Conservation (phyloP, 306 rosid species). For the Sphenostylis stenocarpa region DNA sequence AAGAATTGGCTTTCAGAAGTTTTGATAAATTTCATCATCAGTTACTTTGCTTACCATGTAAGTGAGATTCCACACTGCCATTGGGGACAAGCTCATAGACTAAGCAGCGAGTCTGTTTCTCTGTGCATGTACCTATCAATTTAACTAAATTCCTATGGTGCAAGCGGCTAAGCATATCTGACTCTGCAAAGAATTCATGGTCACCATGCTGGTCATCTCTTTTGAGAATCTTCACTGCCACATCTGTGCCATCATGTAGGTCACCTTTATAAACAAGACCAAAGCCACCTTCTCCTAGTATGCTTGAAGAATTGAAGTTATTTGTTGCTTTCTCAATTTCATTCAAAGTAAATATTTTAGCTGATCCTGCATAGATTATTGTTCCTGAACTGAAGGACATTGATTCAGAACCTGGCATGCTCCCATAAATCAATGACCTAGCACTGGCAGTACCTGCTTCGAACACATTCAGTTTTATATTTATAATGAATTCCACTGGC, state of each 20-base stretch:
- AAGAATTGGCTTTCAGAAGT: neutral
- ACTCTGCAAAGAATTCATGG: slow-evolving; percentile 84
- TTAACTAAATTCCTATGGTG: slow-evolving; percentile 90
- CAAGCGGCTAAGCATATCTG: slow-evolving; percentile 85
- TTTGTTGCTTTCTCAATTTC: slow-evolving; percentile 78
- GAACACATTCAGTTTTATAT: slow-evolving; percentile 20
- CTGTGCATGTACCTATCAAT: slow-evolving; percentile 76
- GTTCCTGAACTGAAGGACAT: slow-evolving; percentile 48
- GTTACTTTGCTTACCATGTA: slow-evolving; percentile 62
- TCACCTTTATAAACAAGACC: slow-evolving; percentile 75
- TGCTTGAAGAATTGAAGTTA: slow-evolving; percentile 65
- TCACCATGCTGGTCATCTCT: slow-evolving; percentile 70
- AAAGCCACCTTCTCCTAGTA: slow-evolving; percentile 95
- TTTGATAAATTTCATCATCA: neutral
- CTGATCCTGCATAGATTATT: slow-evolving; percentile 62
- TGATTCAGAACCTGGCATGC: slow-evolving; percentile 54
- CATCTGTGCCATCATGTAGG: slow-evolving; percentile 68
- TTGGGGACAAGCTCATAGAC: slow-evolving; percentile 88
- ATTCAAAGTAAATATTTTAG: slow-evolving; percentile 61
- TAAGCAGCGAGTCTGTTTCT: slow-evolving; percentile 70
- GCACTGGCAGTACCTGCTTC: slow-evolving; percentile 40
- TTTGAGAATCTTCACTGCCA: slow-evolving; percentile 87
- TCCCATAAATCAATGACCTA: slow-evolving; percentile 41
- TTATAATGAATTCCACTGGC: slow-evolving; percentile 10
- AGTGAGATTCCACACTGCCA: slow-evolving; percentile 89